Conservation (phyloP, 495 filamentous ascomycete species). For the Penicillium steckii region DNA sequence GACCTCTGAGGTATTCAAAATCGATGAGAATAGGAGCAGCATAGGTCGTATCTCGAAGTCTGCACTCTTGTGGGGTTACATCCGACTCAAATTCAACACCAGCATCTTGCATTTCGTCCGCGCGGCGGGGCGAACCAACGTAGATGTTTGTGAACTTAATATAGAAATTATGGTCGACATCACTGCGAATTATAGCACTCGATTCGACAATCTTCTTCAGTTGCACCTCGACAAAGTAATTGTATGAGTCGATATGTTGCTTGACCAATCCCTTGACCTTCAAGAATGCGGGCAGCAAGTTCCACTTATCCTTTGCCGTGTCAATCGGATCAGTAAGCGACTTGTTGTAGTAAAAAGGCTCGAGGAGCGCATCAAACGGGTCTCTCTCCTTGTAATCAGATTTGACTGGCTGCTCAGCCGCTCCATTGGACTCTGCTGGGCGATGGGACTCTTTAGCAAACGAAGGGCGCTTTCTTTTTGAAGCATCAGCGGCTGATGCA, state of each 20-base stretch:
- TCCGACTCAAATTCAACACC: constrained; percentile 55
- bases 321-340: constrained; percentile 88
- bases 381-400: constrained; percentile 38
- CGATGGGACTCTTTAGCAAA: constrained; percentile 12
- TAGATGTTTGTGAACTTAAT: constrained; percentile 88
- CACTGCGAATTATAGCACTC: constrained; percentile 80
- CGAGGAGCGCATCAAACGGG: constrained; percentile 80
- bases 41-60: constrained; percentile 92
- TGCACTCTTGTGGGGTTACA: constrained; percentile 89
- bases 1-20: constrained; percentile 78
- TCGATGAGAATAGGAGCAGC: constrained; percentile 89
- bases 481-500: constrained; percentile 5
- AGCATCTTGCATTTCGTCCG: constrained; percentile 59
- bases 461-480: constrained; percentile 19
- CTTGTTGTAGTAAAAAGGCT: constrained; percentile 97
- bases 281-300: constrained; percentile 90
- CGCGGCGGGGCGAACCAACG: constrained; percentile 72
- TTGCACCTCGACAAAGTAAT: constrained; percentile 93
- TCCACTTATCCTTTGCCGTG: constrained; percentile 94
- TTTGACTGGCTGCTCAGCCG: constrained; percentile 3
- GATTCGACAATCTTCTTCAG: constrained; percentile 93
- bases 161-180: constrained; percentile 84
- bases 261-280: constrained; percentile 96
- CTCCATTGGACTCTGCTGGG: constrained; percentile 4
- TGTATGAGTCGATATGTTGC: constrained; percentile 98